These are phyloP conservation scores for Micractinium conductrix DNA, from an alignment of 139 green algal species.

Conservation along the genomic window DNA sequence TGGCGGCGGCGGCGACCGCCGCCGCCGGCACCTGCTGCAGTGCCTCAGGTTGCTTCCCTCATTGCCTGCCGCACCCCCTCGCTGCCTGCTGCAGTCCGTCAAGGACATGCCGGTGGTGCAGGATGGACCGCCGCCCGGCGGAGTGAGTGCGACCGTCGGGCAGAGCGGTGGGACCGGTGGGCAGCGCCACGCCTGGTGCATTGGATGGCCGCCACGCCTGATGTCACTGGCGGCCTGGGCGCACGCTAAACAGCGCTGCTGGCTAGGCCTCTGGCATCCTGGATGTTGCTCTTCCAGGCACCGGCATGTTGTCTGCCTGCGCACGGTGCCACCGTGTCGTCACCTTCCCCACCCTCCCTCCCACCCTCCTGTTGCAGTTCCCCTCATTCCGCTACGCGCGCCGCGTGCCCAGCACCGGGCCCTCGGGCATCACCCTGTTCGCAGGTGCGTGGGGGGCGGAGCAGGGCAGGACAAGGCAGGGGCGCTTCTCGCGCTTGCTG, in stretches of 20 bases:
- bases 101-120: slow-evolving; percentile 92
- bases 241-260: too few relatives aligned
- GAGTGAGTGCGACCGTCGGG: too few relatives aligned
- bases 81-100: slow-evolving; percentile 74
- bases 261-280: too few relatives aligned
- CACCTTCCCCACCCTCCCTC: too few relatives aligned
- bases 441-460: slow-evolving; percentile 47
- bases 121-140: slow-evolving; percentile 89
- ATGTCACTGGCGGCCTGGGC: too few relatives aligned
- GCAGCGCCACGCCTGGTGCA: too few relatives aligned
- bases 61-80: neutral
- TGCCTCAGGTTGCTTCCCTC: neutral
- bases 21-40: neutral
- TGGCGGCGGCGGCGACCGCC: neutral
- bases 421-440: slow-evolving; percentile 87
- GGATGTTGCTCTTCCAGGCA: too few relatives aligned
- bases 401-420: slow-evolving; percentile 86
- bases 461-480: neutral
- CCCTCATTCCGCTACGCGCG: slow-evolving; percentile 88
- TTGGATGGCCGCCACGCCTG: too few relatives aligned
- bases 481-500: neutral
- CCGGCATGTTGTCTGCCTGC: too few relatives aligned
- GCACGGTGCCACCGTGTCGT: too few relatives aligned
- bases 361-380: slow-evolving; percentile 59
- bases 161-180: too few relatives aligned